Evolutionary conservation across 495 filamentous ascomycete species (phyloP).

Genomic region (Aspergillus saccharolyticus): DNA sequence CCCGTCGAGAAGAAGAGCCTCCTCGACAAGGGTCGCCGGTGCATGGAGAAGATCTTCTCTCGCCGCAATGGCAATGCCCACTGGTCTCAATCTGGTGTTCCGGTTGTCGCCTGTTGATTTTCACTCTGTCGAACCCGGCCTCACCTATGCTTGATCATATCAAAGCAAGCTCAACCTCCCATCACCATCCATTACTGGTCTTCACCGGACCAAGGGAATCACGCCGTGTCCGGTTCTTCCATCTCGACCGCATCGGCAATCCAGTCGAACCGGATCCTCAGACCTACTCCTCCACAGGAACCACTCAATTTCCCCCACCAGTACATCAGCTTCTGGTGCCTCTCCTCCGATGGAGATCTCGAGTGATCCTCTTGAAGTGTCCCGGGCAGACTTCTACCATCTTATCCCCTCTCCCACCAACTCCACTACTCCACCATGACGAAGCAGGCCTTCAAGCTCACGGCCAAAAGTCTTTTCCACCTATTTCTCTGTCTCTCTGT

Average conservation of each 20-base stretch:
- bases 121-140: no score
- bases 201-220: neutral
- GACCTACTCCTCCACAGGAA: neutral
- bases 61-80: neutral
- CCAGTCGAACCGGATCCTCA: neutral
- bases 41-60: conserved; percentile 4
- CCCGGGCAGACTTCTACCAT: neutral
- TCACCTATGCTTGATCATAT: neutral
- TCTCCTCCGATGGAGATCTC: conserved; percentile 1
- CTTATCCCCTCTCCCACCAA: neutral
- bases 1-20: neutral
- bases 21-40: conserved; percentile 2
- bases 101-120: neutral
- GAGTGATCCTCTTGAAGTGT: neutral
- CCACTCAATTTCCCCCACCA: neutral
- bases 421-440: neutral
- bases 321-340: neutral
- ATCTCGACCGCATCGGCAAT: neutral
- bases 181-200: neutral
- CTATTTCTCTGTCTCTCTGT: neutral
- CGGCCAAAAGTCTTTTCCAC: neutral
- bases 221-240: neutral
- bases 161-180: neutral
- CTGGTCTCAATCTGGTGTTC: neutral
- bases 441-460: neutral